A percentile compares a stretch with the other conserved stretches of the same genome.
Evolutionary conservation across 352 stramenopile genomes (phyloP).

Genomic region (Globisporangium echinulatum): DNA sequence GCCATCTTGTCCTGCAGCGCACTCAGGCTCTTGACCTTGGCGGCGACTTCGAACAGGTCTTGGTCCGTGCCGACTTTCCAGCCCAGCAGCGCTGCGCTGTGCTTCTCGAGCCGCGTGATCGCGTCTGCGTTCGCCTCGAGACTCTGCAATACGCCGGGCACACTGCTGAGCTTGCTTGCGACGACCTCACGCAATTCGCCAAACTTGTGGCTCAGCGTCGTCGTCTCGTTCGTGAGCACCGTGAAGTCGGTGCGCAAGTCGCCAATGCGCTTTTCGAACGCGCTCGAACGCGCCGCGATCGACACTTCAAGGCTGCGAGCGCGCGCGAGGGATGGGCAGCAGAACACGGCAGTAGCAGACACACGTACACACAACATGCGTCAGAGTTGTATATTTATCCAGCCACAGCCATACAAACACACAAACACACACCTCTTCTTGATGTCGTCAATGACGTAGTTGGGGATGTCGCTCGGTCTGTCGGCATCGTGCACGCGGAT

Average conservation of each 20-base stretch:
- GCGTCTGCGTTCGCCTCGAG: constrained; percentile 41
- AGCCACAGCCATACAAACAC: neutral
- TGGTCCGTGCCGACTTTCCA: constrained; percentile 61
- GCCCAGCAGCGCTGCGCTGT: constrained; percentile 52
- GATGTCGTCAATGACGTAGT: constrained; percentile 45
- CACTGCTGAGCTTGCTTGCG: constrained; percentile 21
- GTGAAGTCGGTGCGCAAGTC: constrained; percentile 58
- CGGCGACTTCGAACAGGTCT: constrained; percentile 43
- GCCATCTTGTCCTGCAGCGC: constrained; percentile 47
- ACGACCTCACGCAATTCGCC: constrained; percentile 45
- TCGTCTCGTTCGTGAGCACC: constrained; percentile 37
- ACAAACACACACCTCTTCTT: constrained; percentile 28
- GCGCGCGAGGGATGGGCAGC: too few relatives aligned
- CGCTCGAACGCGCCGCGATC: constrained; percentile 41
- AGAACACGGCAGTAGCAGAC: too few relatives aligned
- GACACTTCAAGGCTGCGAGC: constrained; percentile 44
- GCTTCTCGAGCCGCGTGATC: constrained; percentile 65
- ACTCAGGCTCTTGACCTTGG: constrained; percentile 50
- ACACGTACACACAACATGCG: too few relatives aligned
- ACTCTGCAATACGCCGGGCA: constrained; percentile 21
- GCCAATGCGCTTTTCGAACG: constrained; percentile 59
- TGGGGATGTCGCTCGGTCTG: constrained; percentile 37
- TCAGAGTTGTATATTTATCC: too few relatives aligned
- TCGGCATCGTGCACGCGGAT: constrained; percentile 39
- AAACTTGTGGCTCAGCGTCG: constrained; percentile 32